Base-by-base conservation (phyloP, 2,329 filamentous ascomycete species). In the Diplodia intermedia region DNA sequence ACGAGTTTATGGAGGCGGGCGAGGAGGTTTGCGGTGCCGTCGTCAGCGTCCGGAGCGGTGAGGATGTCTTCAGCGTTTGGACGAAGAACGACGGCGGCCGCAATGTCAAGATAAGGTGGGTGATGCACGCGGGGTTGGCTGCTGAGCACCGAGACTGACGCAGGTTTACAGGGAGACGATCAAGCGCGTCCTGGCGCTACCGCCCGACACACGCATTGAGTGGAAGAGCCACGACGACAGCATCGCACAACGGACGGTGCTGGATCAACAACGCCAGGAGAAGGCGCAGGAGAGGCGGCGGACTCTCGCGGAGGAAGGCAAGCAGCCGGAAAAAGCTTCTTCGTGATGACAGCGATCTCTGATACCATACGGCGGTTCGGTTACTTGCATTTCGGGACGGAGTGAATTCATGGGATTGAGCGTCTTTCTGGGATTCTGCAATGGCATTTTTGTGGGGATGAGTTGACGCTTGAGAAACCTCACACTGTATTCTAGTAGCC, bases 41-140 rank as follows among this genome's bases (percentile, higher is more conserved):
- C 36, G 86, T 99, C 53, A 98, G 94, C 78, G 92, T 99, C 71
- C 88, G 95, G 70, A 97, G 94, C 75, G 94, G 94, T 53, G 95
- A 99, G 82, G 95, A 99, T 77, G 96, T 98, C 70, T 86, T 99
- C 79, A 97, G 93, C 82, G 93, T 99, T 77, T 99, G 95, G 95
- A 97, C 94, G 67, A 91, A 93, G 79, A 95, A 92, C 74, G 92
- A 97, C 76, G 94, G 93, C 54, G 93, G 93, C 71, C 90, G 93
- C 75, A 96, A 97, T 79, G 91, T 98, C 74, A 97, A 97, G 84
- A 97, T 99, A 76, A 90, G 94, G 91, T 97, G 87, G 73, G 89
- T 80, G 4, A 33, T 52, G 14, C 31, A n/a, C 15, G 50, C 26
- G 5, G 14, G n/a, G 33, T n/a, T 3, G 4, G 26, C 3, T 14